Percentiles rank a stretch among this genome's conserved stretches.
Evolutionary conservation across 345 rosid genomes (phyloP).

Genomic region (Syzygium aromaticum): DNA sequence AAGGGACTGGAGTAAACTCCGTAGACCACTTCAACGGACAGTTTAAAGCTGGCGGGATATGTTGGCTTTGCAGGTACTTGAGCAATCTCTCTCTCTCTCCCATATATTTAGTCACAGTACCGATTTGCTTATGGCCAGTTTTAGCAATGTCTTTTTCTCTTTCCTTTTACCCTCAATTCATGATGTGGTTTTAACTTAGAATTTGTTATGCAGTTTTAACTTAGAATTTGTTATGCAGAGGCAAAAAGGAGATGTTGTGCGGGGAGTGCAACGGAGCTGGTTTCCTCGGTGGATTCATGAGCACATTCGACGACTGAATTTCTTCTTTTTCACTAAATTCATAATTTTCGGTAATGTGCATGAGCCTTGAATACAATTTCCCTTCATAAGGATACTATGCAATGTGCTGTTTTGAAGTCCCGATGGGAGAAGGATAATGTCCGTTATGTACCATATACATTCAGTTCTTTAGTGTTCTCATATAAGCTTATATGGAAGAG

Average conservation of each 20-base stretch:
- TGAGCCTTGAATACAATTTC: not conserved
- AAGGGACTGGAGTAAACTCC: slow-evolving; percentile 80
- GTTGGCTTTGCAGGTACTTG: slow-evolving; percentile 91
- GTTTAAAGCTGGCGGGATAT: slow-evolving; percentile 83
- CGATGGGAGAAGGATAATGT: not conserved
- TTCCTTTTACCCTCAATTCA: not conserved
- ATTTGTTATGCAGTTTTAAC: slow-evolving; percentile 27
- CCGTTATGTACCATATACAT: not conserved
- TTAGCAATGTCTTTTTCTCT: not conserved
- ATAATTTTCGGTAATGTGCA: not conserved
- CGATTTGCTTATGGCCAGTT: not conserved
- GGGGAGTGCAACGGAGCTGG: slow-evolving; percentile 96
- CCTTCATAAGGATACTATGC: not conserved
- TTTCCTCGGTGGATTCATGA: slow-evolving; percentile 89
- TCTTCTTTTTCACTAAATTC: not conserved
- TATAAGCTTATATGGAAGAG: not conserved
- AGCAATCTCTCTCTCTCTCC: not conserved
- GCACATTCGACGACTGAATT: slow-evolving; percentile 43
- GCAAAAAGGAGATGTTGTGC: slow-evolving; percentile 73
- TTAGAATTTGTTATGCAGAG: slow-evolving; percentile 36
- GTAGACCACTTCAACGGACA: slow-evolving; percentile 90
- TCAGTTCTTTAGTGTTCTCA: not conserved
- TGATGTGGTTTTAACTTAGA: not conserved
- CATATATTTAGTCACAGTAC: not conserved
- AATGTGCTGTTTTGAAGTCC: not conserved